Conservation (phyloP, 208 protist species). For the Angomonas desouzai region DNA sequence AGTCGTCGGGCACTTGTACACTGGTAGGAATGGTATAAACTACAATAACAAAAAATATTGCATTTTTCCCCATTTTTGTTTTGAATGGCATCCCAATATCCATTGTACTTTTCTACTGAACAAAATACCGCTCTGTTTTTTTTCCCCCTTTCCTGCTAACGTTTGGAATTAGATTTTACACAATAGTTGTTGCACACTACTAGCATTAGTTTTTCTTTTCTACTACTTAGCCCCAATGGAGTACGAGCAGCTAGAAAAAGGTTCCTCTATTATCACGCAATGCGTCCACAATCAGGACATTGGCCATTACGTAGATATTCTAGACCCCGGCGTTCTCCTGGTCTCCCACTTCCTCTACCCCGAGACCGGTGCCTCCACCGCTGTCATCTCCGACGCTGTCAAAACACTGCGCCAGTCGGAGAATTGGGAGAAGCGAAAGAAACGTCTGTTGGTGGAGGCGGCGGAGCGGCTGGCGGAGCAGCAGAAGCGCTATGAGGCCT, state of each 20-base stretch:
- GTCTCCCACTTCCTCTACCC: slow-evolving; percentile 74
- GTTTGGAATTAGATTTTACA: too few relatives aligned
- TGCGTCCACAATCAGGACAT: slow-evolving; percentile 65
- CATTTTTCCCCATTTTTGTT: too few relatives aligned
- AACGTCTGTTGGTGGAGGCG: slow-evolving; percentile 20
- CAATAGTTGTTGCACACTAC: too few relatives aligned
- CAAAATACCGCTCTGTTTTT: background rate
- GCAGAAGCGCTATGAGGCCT: slow-evolving; percentile 26
- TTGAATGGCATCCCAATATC: too few relatives aligned
- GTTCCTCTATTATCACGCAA: slow-evolving; percentile 41
- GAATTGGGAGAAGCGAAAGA: slow-evolving; percentile 14
- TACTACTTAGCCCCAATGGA: slow-evolving; percentile 55
- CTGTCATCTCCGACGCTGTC: slow-evolving; percentile 22
- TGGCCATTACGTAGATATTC: slow-evolving; percentile 51
- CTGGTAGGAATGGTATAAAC: too few relatives aligned
- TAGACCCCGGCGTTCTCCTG: slow-evolving; percentile 59
- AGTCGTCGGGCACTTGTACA: too few relatives aligned
- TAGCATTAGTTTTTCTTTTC: too few relatives aligned
- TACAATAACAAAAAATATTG: too few relatives aligned
- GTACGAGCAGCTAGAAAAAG: slow-evolving; percentile 81
- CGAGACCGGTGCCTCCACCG: slow-evolving; percentile 7
- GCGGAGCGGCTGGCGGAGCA: slow-evolving; percentile 18
- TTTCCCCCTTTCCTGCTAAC: slow-evolving; percentile 15
- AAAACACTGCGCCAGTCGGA: slow-evolving; percentile 18
- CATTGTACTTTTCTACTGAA: background rate